A percentile compares a stretch with the other conserved stretches of the same genome.
These are phyloP conservation scores for Colletotrichum truncatum DNA, from an alignment of 2,329 filamentous ascomycete species.

Conservation along the genomic window DNA sequence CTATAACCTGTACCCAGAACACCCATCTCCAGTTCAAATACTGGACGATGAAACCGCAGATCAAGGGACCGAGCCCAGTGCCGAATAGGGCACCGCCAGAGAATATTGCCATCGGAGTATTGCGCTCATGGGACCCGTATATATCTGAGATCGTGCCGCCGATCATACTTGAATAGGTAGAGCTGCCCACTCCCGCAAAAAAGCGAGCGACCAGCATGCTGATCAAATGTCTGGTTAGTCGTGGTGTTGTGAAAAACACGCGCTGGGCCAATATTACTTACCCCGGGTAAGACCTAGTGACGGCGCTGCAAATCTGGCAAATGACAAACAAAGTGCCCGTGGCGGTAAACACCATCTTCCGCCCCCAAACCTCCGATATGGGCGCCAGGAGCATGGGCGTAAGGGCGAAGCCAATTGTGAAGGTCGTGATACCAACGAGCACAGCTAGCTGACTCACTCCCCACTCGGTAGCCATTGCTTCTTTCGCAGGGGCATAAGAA, in stretches of 20 bases:
- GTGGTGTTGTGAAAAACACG: not conserved
- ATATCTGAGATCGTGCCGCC: slow-evolving; percentile 90
- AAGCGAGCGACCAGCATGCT: slow-evolving; percentile 80
- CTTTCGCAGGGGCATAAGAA: not conserved
- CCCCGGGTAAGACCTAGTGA: slow-evolving; percentile 71
- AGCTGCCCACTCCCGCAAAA: slow-evolving; percentile 78
- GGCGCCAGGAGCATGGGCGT: slow-evolving; percentile 91
- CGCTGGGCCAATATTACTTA: no score
- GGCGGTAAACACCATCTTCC: slow-evolving; percentile 81
- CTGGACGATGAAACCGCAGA: not conserved
- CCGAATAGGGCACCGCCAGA: slow-evolving; percentile 79
- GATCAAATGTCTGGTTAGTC: not conserved
- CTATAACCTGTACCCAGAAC: slow-evolving; percentile 68
- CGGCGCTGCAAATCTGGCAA: slow-evolving; percentile 77
- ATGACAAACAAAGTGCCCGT: slow-evolving; percentile 78
- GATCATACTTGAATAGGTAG: slow-evolving; percentile 85
- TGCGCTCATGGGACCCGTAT: slow-evolving; percentile 79
- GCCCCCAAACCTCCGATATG: slow-evolving; percentile 87
- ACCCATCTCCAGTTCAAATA: slow-evolving; percentile 40
- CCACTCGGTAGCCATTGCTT: not conserved
- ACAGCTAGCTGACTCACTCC: not conserved
- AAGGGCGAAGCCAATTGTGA: slow-evolving; percentile 81
- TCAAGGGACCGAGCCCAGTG: slow-evolving; percentile 55
- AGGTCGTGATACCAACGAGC: slow-evolving; percentile 75
- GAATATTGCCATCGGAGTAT: slow-evolving; percentile 90